These are phyloP conservation scores for Vickermania spadyakhi DNA, from an alignment of 208 protist species.

Conservation along the genomic window DNA sequence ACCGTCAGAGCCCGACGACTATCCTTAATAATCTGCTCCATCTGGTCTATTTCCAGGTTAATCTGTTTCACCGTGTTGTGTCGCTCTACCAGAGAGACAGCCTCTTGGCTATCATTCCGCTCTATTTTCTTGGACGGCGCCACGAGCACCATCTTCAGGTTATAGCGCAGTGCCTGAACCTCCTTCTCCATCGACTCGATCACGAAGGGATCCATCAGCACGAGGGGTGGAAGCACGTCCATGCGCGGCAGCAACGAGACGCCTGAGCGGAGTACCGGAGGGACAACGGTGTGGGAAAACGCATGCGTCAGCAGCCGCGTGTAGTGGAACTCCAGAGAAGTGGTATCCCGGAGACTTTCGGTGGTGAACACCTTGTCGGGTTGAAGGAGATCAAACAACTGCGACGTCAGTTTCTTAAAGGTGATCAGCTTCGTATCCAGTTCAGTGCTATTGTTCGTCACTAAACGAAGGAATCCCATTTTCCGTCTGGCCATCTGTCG, in stretches of 20 bases:
- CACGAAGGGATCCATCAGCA: slow-evolving; percentile 1
- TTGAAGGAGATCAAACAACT: not conserved
- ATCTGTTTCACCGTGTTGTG: not conserved
- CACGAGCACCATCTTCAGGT: not conserved
- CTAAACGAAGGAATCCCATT: not conserved
- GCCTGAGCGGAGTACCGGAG: not conserved
- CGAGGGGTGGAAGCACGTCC: slow-evolving; percentile 6
- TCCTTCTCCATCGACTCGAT: slow-evolving; percentile 4
- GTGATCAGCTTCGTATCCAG: not conserved
- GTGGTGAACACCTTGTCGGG: not conserved
- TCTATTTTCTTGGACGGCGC: not conserved
- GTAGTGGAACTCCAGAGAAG: not conserved
- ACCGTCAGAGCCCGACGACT: not conserved
- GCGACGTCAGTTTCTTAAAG: not conserved
- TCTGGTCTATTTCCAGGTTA: not conserved
- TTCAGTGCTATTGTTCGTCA: not conserved
- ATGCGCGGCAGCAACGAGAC: not conserved
- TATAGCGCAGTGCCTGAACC: slow-evolving; percentile 6
- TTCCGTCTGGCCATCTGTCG: not conserved
- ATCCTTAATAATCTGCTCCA: slow-evolving; percentile 2
- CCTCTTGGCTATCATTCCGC: not conserved
- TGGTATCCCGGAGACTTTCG: not conserved
- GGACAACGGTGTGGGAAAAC: slow-evolving; percentile 2
- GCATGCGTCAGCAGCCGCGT: not conserved
- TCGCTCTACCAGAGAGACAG: not conserved